These are phyloP conservation scores for Waitea zeae DNA, from an alignment of 1,284 basidiomycete species.

Conservation along the genomic window DNA sequence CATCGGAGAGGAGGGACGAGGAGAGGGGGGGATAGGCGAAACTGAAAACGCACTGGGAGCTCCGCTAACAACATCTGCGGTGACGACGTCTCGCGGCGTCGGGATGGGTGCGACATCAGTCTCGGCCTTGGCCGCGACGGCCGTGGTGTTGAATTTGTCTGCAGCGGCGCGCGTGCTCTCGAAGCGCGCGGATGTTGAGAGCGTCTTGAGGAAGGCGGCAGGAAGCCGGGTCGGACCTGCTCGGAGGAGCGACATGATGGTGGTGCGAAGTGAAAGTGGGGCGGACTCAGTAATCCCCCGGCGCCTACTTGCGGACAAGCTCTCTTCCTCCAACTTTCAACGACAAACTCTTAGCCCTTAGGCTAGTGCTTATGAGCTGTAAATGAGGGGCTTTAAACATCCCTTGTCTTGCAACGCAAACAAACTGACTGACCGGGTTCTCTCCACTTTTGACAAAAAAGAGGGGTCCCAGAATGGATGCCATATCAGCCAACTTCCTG, in stretches of 20 bases:
- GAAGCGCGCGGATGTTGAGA: conserved; percentile 8
- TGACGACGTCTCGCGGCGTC: conserved; percentile 34
- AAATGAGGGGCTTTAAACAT: no score
- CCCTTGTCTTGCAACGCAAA: no score
- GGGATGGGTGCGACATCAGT: conserved; percentile 19
- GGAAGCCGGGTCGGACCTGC: conserved; percentile 14
- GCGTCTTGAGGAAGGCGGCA: conserved; percentile 10
- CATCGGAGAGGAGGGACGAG: no score
- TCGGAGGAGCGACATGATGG: conserved; percentile 24
- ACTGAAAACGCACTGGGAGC: no score
- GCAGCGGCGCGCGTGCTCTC: conserved; percentile 7
- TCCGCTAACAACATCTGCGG: conserved; percentile 64
- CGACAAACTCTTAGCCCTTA: no score
- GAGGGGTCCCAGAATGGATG: no score
- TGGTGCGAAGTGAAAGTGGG: neutral
- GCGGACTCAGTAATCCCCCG: conserved; percentile 6
- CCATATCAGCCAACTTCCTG: no score
- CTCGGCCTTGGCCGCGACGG: conserved; percentile 10
- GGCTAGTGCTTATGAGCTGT: no score
- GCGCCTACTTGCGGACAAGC: neutral
- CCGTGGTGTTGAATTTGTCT: conserved; percentile 7
- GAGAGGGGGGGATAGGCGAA: no score
- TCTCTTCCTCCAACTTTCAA: no score
- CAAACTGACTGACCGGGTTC: no score
- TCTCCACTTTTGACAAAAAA: no score